These are phyloP conservation scores for Trichophyton verrucosum DNA, from an alignment of 2,329 filamentous ascomycete species.

Conservation along the genomic window DNA sequence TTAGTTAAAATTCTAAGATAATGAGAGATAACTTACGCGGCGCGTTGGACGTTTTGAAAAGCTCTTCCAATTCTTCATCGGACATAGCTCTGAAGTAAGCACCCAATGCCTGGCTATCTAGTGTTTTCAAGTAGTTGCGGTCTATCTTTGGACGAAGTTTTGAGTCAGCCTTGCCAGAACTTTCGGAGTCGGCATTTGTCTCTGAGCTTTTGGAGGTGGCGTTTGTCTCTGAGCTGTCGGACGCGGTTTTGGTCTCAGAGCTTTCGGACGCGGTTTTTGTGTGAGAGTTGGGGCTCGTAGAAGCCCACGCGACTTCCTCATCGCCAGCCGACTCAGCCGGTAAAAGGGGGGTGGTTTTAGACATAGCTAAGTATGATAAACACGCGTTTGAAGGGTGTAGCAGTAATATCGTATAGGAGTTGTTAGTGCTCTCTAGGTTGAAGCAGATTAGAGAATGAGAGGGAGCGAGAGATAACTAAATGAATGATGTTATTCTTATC, in stretches of 20 bases:
- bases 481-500: neutral
- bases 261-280: neutral
- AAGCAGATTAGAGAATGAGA: neutral
- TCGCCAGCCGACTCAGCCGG: neutral
- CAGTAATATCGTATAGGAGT: neutral
- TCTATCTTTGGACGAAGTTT: neutral
- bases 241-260: neutral
- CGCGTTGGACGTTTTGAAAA: neutral
- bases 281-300: neutral
- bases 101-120: neutral
- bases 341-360: neutral
- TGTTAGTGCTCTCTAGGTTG: neutral
- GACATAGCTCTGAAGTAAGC: neutral
- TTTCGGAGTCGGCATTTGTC: neutral
- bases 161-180: neutral
- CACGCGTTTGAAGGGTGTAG: neutral
- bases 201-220: neutral
- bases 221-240: too few relatives aligned
- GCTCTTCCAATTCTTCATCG: neutral
- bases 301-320: neutral
- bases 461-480: neutral
- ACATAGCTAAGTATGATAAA: neutral
- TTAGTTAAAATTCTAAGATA: slow-evolving; percentile 1
- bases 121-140: neutral
- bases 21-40: neutral